Evolutionary conservation across 2,329 filamentous ascomycete genomes (phyloP).

Genomic region (Plectosphaerella plurivora): DNA sequence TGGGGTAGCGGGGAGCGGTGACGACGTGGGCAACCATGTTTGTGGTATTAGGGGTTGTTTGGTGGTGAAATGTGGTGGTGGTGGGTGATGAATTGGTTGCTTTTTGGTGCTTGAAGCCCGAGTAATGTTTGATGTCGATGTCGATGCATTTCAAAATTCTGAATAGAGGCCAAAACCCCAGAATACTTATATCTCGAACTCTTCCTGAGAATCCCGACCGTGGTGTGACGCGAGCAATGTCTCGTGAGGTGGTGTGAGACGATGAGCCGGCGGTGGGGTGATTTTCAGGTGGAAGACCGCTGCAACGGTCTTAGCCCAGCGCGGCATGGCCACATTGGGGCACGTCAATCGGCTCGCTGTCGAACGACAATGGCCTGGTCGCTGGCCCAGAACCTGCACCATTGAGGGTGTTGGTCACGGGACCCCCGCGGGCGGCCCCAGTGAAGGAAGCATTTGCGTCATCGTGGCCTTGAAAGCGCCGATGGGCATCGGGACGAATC

Average conservation of each 20-base stretch:
- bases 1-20: not conserved
- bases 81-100: not conserved
- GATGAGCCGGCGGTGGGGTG: not conserved
- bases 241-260: not conserved
- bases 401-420: too few species aligned
- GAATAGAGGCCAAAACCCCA: not conserved
- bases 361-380: not conserved
- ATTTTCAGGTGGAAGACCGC: not conserved
- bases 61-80: not conserved
- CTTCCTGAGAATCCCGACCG: not conserved
- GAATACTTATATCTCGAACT: not conserved
- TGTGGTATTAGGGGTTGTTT: not conserved
- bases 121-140: not conserved
- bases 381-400: too few species aligned
- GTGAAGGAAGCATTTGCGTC: too few species aligned
- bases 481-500: too few species aligned
- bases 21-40: not conserved
- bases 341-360: not conserved
- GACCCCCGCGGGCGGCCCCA: too few species aligned
- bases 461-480: too few species aligned
- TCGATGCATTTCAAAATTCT: not conserved
- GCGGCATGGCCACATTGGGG: not conserved
- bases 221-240: not conserved
- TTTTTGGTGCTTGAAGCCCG: not conserved
- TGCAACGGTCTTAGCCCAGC: not conserved